Evolutionary conservation across 2,329 filamentous ascomycete genomes (phyloP), one percentile per base, ranked within the genome.

Genomic region (Arthrobotrys entomopaga): DNA sequence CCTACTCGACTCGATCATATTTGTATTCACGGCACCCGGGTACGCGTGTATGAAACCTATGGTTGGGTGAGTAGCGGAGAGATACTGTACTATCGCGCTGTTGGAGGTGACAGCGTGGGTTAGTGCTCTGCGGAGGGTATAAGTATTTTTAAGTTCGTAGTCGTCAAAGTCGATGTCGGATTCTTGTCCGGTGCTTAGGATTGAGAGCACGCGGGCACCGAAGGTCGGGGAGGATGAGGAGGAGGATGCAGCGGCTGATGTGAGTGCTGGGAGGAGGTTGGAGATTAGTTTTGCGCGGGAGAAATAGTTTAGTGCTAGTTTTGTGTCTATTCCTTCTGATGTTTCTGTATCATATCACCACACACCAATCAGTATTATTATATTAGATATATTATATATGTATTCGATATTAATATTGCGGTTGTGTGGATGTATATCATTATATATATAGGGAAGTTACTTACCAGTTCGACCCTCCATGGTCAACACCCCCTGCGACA

Each of bases 221-320:
- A 70, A 74, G 13, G 72, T 77, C 65, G 43, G 8, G 13, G 15
- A 50, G 19, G 65, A 52, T 19, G 57, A 34, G 3, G 61, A 16
- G 3, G 61, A 76, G 34, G n/a, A n/a, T n/a, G n/a, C n/a, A n/a
- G n/a, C n/a, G n/a, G n/a, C n/a, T 40, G 34, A 40, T 40, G 77
- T 80, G n/a, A 84, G 76, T 0, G 79, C 77, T 0, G 83, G 83
- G 0, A 81, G 72, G 3, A 85, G 79, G 42, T 83, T 82, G 13
- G 79, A 77, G 20, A 84, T 81, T 13, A 85, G 81, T 0, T 83
- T 80, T 74, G 84, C 83, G 11, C 81, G 81, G 15, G 83, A 81
- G 67, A 85, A 85, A 74, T 83, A 84, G 64, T 84, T 82, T n/a
- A 85, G 78, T 0, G 81, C 81, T 79, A 84, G 82, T 75, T 84